A percentile compares a stretch with the other conserved stretches of the same genome.
These are phyloP conservation scores for Leccinum rimulosum DNA, from an alignment of 768 basidiomycete species.

Conservation along the genomic window DNA sequence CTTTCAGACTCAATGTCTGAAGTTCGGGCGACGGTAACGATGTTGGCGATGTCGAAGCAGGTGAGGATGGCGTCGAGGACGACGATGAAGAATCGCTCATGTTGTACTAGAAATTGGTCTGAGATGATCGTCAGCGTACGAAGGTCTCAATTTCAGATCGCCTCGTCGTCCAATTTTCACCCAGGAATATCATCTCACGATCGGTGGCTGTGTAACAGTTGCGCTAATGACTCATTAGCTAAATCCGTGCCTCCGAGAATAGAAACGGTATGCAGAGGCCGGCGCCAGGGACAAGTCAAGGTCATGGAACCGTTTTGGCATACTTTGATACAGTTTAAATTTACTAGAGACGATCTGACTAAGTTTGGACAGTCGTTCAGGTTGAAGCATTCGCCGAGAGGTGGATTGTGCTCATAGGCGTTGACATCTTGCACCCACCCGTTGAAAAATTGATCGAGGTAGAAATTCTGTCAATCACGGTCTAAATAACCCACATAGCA, in stretches of 20 bases:
- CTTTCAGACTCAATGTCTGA: conserved; percentile 46
- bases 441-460: conserved; percentile 63
- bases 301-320: background rate
- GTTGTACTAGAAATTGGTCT: conserved; percentile 4
- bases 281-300: too few relatives aligned
- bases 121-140: background rate
- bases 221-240: background rate
- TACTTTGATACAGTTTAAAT: background rate
- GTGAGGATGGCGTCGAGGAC: conserved; percentile 39
- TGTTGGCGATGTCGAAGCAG: conserved; percentile 52
- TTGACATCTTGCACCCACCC: conserved; percentile 67
- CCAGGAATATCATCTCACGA: conserved; percentile 27
- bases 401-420: conserved; percentile 41
- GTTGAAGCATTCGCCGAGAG: conserved; percentile 69
- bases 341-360: background rate
- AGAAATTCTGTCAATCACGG: background rate
- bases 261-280: background rate
- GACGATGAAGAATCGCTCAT: conserved; percentile 27
- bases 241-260: background rate
- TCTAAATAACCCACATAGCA: conserved; percentile 19
- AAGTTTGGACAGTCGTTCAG: conserved; percentile 37
- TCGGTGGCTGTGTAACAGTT: conserved; percentile 27
- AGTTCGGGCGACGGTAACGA: conserved; percentile 61
- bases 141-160: background rate
- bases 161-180: conserved; percentile 1